Base-by-base conservation (phyloP, 805 yeast genomes). In the Candida chilensis region DNA sequence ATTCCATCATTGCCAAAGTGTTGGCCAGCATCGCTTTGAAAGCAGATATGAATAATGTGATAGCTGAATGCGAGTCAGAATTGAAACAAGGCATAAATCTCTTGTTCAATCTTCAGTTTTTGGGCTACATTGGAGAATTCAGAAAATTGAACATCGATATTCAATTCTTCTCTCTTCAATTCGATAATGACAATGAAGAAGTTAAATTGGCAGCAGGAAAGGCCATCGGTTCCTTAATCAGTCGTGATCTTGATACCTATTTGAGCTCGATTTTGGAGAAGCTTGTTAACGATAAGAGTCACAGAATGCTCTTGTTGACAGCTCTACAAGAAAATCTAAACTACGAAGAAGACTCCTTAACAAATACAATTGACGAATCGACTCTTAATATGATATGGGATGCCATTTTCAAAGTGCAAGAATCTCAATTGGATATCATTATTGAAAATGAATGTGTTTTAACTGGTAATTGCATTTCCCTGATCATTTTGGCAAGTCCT, bases 151-250 rank as follows among this genome's bases (percentile, higher is more conserved):
- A 50, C 4, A 39, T 58, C 14, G 47, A 57, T 3, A 40, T 67
- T 17, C 57, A 50, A 1, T 53, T 63, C 12, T 47, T 74, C 39
- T 47, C 50, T 39, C 35, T 32, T 13, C 42, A 54, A 34, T 44
- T 64, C 35, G 45, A 44, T 7, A 40, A 38, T 4, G 47, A 57
- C 8, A 67, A 64, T 21, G 52, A 51, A 6, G 33, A 47, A 4
- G 43, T 67, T 4, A 60, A 60, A 31, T 37, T 57, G 5, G 69
- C 71, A 15, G 64, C 80, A 2, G 68, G 80, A 1, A 62, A 65
- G 29, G 60, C 78, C 0, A 45, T 75, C 17, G 80, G 83, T 2
- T 60, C 66, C 9, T 45, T 72, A 16, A 55, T 69, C 7, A 51
- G 65, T 3, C 51, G 52, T 21, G 56, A 71, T 36, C 41, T 63